Conservation (phyloP, 2,329 filamentous ascomycete species). For the Rutstroemia sp. region DNA sequence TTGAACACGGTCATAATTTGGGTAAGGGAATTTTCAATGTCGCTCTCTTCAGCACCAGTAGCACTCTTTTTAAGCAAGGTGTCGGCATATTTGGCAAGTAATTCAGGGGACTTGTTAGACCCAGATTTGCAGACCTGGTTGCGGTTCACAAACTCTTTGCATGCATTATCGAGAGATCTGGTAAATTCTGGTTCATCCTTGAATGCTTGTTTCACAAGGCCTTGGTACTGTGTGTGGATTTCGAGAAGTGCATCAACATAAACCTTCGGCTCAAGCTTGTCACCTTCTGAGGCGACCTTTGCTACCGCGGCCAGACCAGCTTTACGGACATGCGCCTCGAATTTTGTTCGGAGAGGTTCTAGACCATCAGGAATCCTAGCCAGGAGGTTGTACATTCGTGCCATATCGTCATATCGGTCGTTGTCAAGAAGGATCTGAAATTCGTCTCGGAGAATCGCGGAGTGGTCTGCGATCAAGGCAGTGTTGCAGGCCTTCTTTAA, state of each 20-base stretch:
- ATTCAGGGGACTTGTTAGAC: constrained; percentile 87
- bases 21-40: constrained; percentile 78
- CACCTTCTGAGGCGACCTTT: constrained; percentile 81
- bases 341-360: constrained; percentile 77
- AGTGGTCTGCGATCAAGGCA: constrained; percentile 85
- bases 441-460: constrained; percentile 79
- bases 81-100: constrained; percentile 93
- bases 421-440: constrained; percentile 92
- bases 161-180: constrained; percentile 90
- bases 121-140: constrained; percentile 93
- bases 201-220: constrained; percentile 86
- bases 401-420: constrained; percentile 91
- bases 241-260: constrained; percentile 94
- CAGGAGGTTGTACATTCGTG: constrained; percentile 89
- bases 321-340: constrained; percentile 88
- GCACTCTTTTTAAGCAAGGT: constrained; percentile 86
- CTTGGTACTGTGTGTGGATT: constrained; percentile 88
- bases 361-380: constrained; percentile 85
- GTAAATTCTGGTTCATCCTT: constrained; percentile 96
- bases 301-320: constrained; percentile 82
- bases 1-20: constrained; percentile 99
- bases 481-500: constrained; percentile 84
- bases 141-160: constrained; percentile 94
- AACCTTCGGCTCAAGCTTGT: constrained; percentile 89
- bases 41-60: constrained; percentile 86